Base-by-base conservation (phyloP, 2,329 filamentous ascomycete genomes). In the Ustulina deusta region DNA sequence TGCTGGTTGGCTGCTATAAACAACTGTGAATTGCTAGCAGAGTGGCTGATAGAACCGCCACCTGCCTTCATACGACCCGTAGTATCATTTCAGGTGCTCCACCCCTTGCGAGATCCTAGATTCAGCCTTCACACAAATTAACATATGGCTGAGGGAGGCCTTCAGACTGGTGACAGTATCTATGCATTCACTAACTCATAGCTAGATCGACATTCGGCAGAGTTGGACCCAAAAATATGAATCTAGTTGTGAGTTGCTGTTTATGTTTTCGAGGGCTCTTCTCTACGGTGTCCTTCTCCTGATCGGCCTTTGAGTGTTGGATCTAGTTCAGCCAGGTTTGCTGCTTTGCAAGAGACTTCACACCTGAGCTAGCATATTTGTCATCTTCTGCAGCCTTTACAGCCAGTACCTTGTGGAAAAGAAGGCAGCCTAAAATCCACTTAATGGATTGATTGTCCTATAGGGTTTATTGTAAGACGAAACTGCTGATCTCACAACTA, bases 401-500 rank as follows among this genome's bases (percentile, higher is more conserved):
- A 51, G 48, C 48, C 15, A 51, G 25, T 11, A 51, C 1, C 48
- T n/a, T 6, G 13, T 51, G n/a, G 7, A 5, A 32, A 51, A 51
- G 7, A 11, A 51, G 22, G 22, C 13, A n/a, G 25, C 48, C 48
- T 2, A 29, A 51, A 51, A 51, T 51, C 22, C 13, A 32, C 27
- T 51, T 51, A 13, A 11, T 32, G n/a, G n/a, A n/a, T n/a, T 22
- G 3, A 59, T 6, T 59, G 9, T 49, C 7, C 10, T 48, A 59
- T 32, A 59, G 6, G 6, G 13, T 59, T 27, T 27, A 34, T 59
- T 1, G 32, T 59, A 49, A 48, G 17, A 48, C n/a, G 9, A 38
- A 49, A 38, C 56, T 49, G 20, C 42, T 59, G 17, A 59, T 48
- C 11, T 48, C 13, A 15, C 20, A 49, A 59, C 42, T 59, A 59